A percentile compares a stretch with the other conserved stretches of the same genome.
Conservation (phyloP, 2,329 filamentous ascomycete species). For the Cordyceps pruinosa region DNA sequence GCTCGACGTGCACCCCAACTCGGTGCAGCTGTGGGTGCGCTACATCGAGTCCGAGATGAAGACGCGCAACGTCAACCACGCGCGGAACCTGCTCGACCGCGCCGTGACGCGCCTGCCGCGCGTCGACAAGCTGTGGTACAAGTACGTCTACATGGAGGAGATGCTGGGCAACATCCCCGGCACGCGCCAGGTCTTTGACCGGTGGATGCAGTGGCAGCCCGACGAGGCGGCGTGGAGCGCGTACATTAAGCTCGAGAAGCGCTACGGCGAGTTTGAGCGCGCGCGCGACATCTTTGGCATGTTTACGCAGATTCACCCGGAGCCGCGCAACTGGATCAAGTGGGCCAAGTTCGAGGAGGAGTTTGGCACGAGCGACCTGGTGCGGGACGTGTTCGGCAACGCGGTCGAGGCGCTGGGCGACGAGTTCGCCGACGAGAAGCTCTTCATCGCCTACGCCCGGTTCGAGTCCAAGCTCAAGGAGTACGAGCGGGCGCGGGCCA, state of each 20-base stretch:
- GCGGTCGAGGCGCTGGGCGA: constrained; percentile 88
- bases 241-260: constrained; percentile 95
- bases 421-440: constrained; percentile 90
- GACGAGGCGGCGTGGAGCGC: constrained; percentile 93
- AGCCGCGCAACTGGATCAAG: constrained; percentile 96
- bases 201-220: constrained; percentile 98
- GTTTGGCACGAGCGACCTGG: constrained; percentile 81
- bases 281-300: constrained; percentile 85
- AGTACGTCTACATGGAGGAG: constrained; percentile 98
- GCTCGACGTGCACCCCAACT: constrained; percentile 83
- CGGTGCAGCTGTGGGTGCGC: constrained; percentile 79
- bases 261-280: constrained; percentile 85
- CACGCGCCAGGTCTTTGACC: constrained; percentile 87
- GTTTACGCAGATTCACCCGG: constrained; percentile 88
- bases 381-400: constrained; percentile 83
- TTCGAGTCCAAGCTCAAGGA: constrained; percentile 95
- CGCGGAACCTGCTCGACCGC: constrained; percentile 85
- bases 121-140: constrained; percentile 97
- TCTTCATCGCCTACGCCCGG: constrained; percentile 92
- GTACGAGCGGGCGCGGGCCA: constrained; percentile 84
- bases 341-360: constrained; percentile 98
- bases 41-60: constrained; percentile 98
- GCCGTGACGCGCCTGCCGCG: constrained; percentile 88
- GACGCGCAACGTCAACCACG: constrained; percentile 87
- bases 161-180: constrained; percentile 91